Base-by-base conservation (phyloP, 345 rosid species). In the Rhodomyrtus tomentosa region DNA sequence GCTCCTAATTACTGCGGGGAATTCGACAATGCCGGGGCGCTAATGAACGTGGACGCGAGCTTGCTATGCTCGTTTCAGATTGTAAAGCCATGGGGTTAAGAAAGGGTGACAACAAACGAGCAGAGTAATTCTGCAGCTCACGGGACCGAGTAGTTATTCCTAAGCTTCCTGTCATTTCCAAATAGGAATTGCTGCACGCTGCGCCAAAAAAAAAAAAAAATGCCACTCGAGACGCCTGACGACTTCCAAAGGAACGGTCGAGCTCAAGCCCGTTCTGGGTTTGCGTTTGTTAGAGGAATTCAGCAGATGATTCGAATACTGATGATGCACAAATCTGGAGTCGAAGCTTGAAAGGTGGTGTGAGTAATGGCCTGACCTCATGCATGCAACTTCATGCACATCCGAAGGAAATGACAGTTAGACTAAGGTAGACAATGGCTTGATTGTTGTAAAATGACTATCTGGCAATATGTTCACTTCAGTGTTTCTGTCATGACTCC, bases 1-100 rank as follows among this genome's bases (percentile, higher is more conserved):
- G 92, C 90, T 25, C 93, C 93, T 53, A 91, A 91, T 86, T 91
- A 90, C 83, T 90, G 90, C 9, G 91, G 91, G 81, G 92, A 91
- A 87, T 91, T 90, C 21, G 84, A 90, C 51, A 91, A 91, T 85
- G 91, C 92, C 0, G 90, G 91, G n/a, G 92, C 93, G 9, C 52
- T 90, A 38, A 90, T 88, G 93, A 85, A 85, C 14, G 91, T 90
- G 82, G 90, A 91, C 82, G 84, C 88, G 11, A 90, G 88, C 68
- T 85, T 91, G 85, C 88, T 88, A 6, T 90, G 92, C 86, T 88
- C 92, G 22, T 91, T 91, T 87, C 91, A 89, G 89, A 91, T 89
- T 54, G 85, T 91, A 16, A 91, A 86, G 86, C 89, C 91, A 51
- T 79, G 50, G 10, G 51, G 74, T 38, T 84, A 51, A 83, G 45